These are phyloP conservation scores for Venturia effusa DNA, from an alignment of 2,329 filamentous ascomycete species.

Conservation along the genomic window DNA sequence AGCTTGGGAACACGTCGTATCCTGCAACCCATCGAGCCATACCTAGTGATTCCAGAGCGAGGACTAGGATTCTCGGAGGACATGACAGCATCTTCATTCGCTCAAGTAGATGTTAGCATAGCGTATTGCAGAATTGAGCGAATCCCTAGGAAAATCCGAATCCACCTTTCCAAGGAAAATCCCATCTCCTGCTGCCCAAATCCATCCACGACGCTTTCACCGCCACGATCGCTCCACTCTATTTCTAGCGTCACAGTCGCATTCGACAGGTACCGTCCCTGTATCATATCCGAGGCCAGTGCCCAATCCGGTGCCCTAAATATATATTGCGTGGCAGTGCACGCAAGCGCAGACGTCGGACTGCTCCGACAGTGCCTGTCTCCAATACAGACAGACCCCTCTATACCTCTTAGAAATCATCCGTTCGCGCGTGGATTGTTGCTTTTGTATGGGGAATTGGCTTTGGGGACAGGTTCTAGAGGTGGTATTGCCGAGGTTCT, in stretches of 20 bases:
- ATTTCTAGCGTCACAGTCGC: slow-evolving; percentile 1
- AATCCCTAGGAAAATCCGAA: too few species aligned
- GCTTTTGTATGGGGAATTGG: neutral
- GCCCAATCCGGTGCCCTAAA: neutral
- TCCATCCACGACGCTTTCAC: too few species aligned
- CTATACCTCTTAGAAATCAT: neutral
- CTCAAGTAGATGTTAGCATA: too few species aligned
- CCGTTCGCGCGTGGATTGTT: neutral
- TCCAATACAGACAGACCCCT: neutral
- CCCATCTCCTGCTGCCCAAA: too few species aligned
- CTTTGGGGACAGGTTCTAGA: neutral
- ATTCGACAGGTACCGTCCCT: neutral
- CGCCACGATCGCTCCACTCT: neutral
- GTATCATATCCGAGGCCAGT: neutral
- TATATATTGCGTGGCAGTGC: neutral
- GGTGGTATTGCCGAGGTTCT: too few species aligned
- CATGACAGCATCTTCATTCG: too few species aligned
- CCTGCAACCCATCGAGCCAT: too few species aligned
- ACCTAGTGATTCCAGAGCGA: too few species aligned
- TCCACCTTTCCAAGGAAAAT: too few species aligned
- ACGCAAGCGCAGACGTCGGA: neutral
- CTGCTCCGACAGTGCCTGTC: neutral
- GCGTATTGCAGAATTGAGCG: too few species aligned
- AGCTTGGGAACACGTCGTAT: too few species aligned
- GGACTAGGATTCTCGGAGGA: too few species aligned